Evolutionary conservation across 1,284 basidiomycete genomes (phyloP), one percentile per base, ranked within the genome.

Genomic region (Pseudomicrostroma phylloplanum): DNA sequence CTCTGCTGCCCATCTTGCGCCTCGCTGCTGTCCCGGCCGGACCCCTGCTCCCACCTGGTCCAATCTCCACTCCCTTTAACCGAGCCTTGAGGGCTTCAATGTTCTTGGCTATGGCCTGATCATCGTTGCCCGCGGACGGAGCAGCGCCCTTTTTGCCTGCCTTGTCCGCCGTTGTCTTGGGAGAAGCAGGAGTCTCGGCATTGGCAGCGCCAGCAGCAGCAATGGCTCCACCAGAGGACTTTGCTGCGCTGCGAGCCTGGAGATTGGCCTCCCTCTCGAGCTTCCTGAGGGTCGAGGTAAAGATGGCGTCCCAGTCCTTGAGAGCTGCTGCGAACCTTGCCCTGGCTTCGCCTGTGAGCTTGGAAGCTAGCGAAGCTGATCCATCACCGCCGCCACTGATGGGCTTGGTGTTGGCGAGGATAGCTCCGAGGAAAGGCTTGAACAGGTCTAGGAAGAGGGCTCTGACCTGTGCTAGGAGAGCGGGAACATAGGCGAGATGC

Each of bases 401-500:
- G n/a, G 39, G 46, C 25, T 49, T 19, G 7, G 43, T 4, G 53
- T 40, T 13, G 49, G 60, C 40, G 40, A 59, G 43, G 25, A 48
- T 25, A 6, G 54, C 42, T 6, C 40, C 51, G 23, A 73, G 65
- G 42, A 79, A 68, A 19, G 68, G 60, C 1, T 63, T 58, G 53
- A 74, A 77, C 25, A 70, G 70, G 21, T 71, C 57, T n/a, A 67
- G 64, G 62, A 79, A 79, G 19, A 66, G 64, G 6, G 60, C 63
- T 40, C 70, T 66, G 25, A 77, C 67, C 2, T 63, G 58, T 13
- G 67, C 68, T 48, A 79, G 67, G 6, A 98, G 86, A 55, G 92
- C 88, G 0, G 94, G 91, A 61, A 97, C 88, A 78, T 98, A 98
- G 9, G 91, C 88, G 25, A 99, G 84, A 68, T 96, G 93, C 15